Percentiles rank a stretch among this genome's conserved stretches.
Conservation (phyloP, 2,329 filamentous ascomycete species). For the Diaporthe helianthi region DNA sequence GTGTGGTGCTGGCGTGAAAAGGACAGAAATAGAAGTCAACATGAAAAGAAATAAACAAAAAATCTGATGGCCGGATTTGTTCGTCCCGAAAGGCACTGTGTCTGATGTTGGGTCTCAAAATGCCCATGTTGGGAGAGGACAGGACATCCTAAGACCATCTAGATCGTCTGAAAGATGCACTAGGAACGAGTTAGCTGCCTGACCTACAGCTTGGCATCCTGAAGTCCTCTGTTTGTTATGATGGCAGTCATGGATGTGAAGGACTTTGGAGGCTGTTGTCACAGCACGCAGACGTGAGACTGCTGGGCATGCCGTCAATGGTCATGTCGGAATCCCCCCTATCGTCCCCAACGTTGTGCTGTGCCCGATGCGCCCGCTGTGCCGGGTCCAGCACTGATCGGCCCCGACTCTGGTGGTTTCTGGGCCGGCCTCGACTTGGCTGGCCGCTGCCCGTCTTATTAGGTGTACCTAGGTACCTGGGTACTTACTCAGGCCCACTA, state of each 20-base stretch:
- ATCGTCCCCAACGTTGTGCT: not conserved
- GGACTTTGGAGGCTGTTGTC: slow-evolving; percentile 10
- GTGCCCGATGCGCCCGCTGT: not conserved
- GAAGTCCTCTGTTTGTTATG: not conserved
- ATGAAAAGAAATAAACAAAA: too few relatives aligned
- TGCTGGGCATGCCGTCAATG: slow-evolving; percentile 21
- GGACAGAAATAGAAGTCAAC: slow-evolving; percentile 17
- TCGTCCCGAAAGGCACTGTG: slow-evolving; percentile 14
- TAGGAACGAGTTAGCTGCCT: slow-evolving; percentile 9
- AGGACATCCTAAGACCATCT: not conserved
- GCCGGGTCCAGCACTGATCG: slow-evolving; percentile 11
- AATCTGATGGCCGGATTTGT: slow-evolving; percentile 22
- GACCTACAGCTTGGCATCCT: not conserved
- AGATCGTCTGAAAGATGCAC: slow-evolving; percentile 11
- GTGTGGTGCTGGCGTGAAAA: not conserved
- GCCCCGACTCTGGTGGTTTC: slow-evolving; percentile 14
- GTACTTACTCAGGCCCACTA: too few relatives aligned
- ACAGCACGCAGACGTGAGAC: slow-evolving; percentile 21
- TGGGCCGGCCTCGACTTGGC: slow-evolving; percentile 18
- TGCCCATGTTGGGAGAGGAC: not conserved
- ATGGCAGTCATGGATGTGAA: not conserved
- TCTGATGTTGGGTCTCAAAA: slow-evolving; percentile 16
- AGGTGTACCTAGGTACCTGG: too few relatives aligned
- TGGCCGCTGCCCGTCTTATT: slow-evolving; percentile 6
- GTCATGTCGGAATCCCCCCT: slow-evolving; percentile 15